Evolutionary conservation across 2,329 filamentous ascomycete genomes (phyloP), one percentile per base, ranked within the genome.

Genomic region (Paramyrothecium roridum): DNA sequence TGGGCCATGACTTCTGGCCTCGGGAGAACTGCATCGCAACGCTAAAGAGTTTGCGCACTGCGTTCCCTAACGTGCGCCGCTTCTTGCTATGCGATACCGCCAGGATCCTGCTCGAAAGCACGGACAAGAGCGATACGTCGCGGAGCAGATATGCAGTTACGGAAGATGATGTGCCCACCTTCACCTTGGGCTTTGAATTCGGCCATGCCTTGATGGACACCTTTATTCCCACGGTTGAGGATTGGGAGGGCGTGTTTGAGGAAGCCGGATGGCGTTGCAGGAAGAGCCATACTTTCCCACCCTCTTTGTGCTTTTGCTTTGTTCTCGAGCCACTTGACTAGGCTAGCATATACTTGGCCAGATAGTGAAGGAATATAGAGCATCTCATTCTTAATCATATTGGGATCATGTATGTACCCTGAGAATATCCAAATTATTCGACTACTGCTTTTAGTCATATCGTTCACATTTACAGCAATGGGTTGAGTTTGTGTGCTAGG

Each of bases 1-100:
- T 59, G 59, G 59, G 59, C 0, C 57, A 61, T 43, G 57, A 61
- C 52, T 61, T 61, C 45, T 61, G 59, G 59, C 59, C 59, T 2
- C 57, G 57, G 12, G 55, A 61, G n/a, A 56, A 52, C 33, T 61
- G 59, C 50, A 52, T 55, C 47, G 26, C 20, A 11, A 56, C 57
- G 3, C 48, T 59, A 21, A 48, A 50, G 12, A 19, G 43, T 13
- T 37, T 59, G 4, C 48, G 56, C 3, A 23, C 53, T 34, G 53
- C 54, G n/a, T 59, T 56, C 37, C 54, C 57, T n/a, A 57, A 53
- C 3, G 56, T 53, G 11, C 53, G 50, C 8, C 52, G 52, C 17
- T 59, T 59, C 52, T 26, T 59, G 17, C 49, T 57, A 2, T 50
- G 57, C 34, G 57, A 59, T n/a, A 50, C 53, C n/a, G 57, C 48